These are phyloP conservation scores for Clitopilus passeckerianus DNA, from an alignment of 768 basidiomycete genomes.

Conservation along the genomic window DNA sequence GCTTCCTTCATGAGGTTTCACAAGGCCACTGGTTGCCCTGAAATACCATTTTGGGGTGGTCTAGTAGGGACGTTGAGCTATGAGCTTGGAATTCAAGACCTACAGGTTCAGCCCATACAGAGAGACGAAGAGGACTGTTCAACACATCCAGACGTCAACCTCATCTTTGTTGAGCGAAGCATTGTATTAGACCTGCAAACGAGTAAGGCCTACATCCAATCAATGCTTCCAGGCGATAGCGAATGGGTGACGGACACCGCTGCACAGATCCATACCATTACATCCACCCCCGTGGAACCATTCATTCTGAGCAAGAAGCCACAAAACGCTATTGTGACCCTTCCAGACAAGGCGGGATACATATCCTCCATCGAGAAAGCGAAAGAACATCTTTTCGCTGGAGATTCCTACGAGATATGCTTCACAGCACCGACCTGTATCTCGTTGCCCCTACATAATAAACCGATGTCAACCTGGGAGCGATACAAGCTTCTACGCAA, in stretches of 20 bases:
- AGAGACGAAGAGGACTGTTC: constrained; percentile 11
- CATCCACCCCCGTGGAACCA: constrained; percentile 1
- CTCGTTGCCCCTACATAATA: constrained; percentile 31
- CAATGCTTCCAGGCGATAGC: constrained; percentile 51
- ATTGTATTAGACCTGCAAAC: constrained; percentile 58
- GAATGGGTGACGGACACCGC: constrained; percentile 53
- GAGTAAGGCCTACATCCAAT: constrained; percentile 56
- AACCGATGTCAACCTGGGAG: constrained; percentile 57
- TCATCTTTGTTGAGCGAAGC: constrained; percentile 77
- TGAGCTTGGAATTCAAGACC: constrained; percentile 63
- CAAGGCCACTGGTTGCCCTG: constrained; percentile 33
- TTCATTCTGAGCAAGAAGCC: constrained; percentile 3
- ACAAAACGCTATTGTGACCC: constrained; percentile 24
- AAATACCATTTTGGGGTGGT: constrained; percentile 82
- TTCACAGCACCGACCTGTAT: constrained; percentile 73
- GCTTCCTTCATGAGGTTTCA: constrained; percentile 58
- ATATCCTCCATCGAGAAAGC: constrained; percentile 63
- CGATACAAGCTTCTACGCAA: constrained; percentile 67
- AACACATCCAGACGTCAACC: constrained; percentile 64
- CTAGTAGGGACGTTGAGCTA: constrained; percentile 76
- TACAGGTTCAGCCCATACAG: constrained; percentile 36
- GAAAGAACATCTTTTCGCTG: constrained; percentile 70
- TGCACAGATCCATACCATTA: constrained; percentile 19
- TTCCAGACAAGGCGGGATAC: constrained; percentile 60
- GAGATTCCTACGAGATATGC: constrained; percentile 93